These are phyloP conservation scores for Colletotrichum spinosum DNA, from an alignment of 2,329 filamentous ascomycete species.

Conservation along the genomic window DNA sequence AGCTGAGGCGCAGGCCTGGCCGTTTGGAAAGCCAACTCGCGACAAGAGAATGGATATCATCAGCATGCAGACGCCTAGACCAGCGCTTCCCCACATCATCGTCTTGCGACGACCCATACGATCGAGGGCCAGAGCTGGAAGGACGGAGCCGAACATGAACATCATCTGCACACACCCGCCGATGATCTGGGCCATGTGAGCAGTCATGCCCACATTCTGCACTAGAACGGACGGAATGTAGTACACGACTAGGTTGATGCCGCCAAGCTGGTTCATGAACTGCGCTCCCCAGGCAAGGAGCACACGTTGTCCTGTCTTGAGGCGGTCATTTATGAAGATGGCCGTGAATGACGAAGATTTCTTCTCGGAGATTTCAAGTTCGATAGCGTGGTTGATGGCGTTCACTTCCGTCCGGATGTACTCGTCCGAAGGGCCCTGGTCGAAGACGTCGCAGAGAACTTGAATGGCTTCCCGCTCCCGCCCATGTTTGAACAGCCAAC, in stretches of 20 bases:
- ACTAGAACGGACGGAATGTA: conserved; percentile 48
- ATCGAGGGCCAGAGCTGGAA: conserved; percentile 50
- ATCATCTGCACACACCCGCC: conserved; percentile 51
- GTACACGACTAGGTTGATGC: conserved; percentile 59
- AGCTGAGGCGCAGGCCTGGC: conserved; percentile 39
- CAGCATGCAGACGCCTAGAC: conserved; percentile 50
- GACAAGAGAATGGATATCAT: conserved; percentile 50
- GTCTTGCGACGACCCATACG: conserved; percentile 53
- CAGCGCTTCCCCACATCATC: conserved; percentile 55
- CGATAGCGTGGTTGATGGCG: conserved; percentile 56
- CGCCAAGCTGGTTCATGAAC: conserved; percentile 62
- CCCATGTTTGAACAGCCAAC: conserved; percentile 53
- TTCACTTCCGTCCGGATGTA: conserved; percentile 48
- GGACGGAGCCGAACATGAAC: conserved; percentile 51
- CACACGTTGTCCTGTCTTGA: conserved; percentile 56
- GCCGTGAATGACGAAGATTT: conserved; percentile 50
- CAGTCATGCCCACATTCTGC: conserved; percentile 46
- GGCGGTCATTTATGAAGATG: conserved; percentile 56
- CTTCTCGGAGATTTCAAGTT: conserved; percentile 46
- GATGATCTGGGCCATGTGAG: conserved; percentile 47
- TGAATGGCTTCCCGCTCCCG: conserved; percentile 49
- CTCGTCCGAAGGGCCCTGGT: conserved; percentile 48
- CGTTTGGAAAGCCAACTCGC: conserved; percentile 32
- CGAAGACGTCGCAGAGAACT: conserved; percentile 53
- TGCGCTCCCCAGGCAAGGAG: conserved; percentile 60